Base-by-base conservation (phyloP, 1,139 yeast genomes). In the Magnusiomyces sp. region DNA sequence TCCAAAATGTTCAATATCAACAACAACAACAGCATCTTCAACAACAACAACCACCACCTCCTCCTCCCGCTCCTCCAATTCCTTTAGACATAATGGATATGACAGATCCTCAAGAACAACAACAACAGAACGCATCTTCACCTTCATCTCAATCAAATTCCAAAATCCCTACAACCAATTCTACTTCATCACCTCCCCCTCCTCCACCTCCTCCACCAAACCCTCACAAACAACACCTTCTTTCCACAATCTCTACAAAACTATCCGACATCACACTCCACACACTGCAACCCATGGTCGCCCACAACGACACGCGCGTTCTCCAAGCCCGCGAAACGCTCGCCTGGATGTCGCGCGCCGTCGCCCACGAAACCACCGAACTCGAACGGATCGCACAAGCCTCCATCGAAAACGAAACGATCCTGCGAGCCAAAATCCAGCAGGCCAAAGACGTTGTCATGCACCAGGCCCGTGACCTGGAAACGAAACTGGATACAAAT, bases 281-380 rank as follows among this genome's bases (percentile, higher is more conserved):
- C n/a, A 69, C 73, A 52, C 63, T 74, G 49, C 55, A 54, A 36
- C 43, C 49, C 9, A 37, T 47, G 52, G 44, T 50, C 13, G 50
- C 40, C 43, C 53, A 11, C 59, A 59, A 95, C 59, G 95, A 86
- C 64, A 95, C 95, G 0, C 74, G 92, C 45, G 70, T 92, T 51
- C 87, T n/a, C 46, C 58, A 41, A 34, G 54, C 43, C 43, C 42
- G 32, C 14, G 54, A 53, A 19, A 57, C 63, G 23, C 57, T 67
- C 41, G 53, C 52, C 27, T 62, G 66, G 61, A 56, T 64, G 48
- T 63, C 62, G 33, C 45, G 49, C 2, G 58, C 66, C 10, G 53
- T 64, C 20, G 50, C 51, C 1, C 95, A 0, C 85, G 97, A 0
- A 90, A 89, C 58, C 75, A 95, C 61, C 79, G 83, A 39, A 81